Percentiles rank a stretch among this genome's conserved stretches.
These are phyloP conservation scores for Alternaria longipes DNA, from an alignment of 2,329 filamentous ascomycete genomes.

Conservation along the genomic window DNA sequence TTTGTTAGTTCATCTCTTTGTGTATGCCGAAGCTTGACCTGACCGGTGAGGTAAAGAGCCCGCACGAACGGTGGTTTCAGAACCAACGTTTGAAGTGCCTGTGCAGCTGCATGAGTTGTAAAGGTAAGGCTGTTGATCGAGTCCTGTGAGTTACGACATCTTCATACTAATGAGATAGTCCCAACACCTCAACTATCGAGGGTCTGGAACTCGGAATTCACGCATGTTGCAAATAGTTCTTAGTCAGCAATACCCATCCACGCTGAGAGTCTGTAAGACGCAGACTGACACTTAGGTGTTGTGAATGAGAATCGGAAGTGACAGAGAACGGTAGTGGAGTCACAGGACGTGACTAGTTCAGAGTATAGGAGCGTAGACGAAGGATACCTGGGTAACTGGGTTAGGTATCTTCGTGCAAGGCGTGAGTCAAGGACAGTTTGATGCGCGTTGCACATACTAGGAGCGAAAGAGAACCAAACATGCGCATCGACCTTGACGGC, in stretches of 20 bases:
- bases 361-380: constrained; percentile 28
- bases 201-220: constrained; percentile 26
- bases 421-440: not conserved
- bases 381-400: constrained; percentile 15
- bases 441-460: not conserved
- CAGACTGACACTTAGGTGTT: constrained; percentile 2
- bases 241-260: constrained; percentile 23
- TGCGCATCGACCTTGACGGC: not conserved
- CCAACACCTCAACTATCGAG: constrained; percentile 19
- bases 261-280: constrained; percentile 12
- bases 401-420: not conserved
- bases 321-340: constrained; percentile 16
- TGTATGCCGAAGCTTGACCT: constrained; percentile 4
- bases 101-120: not conserved
- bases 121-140: not conserved
- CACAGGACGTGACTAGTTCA: constrained; percentile 17
- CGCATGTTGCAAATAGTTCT: constrained; percentile 37
- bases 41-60: not conserved
- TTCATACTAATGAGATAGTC: constrained; percentile 20
- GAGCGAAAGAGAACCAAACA: not conserved
- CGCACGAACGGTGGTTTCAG: constrained; percentile 3
- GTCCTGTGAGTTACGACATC: not conserved
- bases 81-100: not conserved
- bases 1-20: constrained; percentile 18
- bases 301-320: not conserved